These are phyloP conservation scores for Daldinia grandis DNA, from an alignment of 495 filamentous ascomycete genomes.

Conservation along the genomic window DNA sequence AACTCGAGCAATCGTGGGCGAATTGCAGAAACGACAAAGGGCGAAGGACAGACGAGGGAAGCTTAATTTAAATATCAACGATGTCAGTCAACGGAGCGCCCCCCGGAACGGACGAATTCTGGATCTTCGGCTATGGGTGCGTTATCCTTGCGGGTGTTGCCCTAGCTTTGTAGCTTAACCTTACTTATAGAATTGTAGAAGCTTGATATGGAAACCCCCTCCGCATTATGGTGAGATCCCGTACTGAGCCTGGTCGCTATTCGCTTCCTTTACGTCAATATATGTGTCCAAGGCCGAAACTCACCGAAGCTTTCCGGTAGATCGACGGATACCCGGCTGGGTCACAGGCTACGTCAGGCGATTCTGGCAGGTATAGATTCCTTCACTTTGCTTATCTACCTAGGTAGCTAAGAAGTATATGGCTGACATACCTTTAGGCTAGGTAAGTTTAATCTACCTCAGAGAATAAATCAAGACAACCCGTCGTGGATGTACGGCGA, in stretches of 20 bases:
- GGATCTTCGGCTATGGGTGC: slow-evolving; percentile 93
- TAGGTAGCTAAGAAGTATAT: slow-evolving; percentile 20
- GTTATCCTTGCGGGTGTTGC: slow-evolving; percentile 24
- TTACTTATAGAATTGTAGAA: slow-evolving; percentile 62
- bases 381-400: slow-evolving; percentile 17
- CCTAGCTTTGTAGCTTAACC: slow-evolving; percentile 29
- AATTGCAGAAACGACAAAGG: background rate
- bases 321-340: slow-evolving; percentile 86
- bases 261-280: background rate
- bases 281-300: slow-evolving; percentile 10
- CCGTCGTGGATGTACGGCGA: too few relatives aligned
- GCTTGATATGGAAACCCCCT: slow-evolving; percentile 97
- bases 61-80: background rate
- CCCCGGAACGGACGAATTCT: slow-evolving; percentile 64
- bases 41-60: background rate
- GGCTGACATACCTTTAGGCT: slow-evolving; percentile 55
- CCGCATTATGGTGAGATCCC: slow-evolving; percentile 79
- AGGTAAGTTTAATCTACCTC: slow-evolving; percentile 54
- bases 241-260: background rate
- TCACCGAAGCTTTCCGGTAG: slow-evolving; percentile 55
- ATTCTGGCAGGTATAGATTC: slow-evolving; percentile 88
- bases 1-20: background rate
- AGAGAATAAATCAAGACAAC: slow-evolving; percentile 5
- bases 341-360: slow-evolving; percentile 93
- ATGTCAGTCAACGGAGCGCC: slow-evolving; percentile 38